Evolutionary conservation across 495 filamentous ascomycete species (phyloP).

Genomic region (Penicilliopsis zonata): DNA sequence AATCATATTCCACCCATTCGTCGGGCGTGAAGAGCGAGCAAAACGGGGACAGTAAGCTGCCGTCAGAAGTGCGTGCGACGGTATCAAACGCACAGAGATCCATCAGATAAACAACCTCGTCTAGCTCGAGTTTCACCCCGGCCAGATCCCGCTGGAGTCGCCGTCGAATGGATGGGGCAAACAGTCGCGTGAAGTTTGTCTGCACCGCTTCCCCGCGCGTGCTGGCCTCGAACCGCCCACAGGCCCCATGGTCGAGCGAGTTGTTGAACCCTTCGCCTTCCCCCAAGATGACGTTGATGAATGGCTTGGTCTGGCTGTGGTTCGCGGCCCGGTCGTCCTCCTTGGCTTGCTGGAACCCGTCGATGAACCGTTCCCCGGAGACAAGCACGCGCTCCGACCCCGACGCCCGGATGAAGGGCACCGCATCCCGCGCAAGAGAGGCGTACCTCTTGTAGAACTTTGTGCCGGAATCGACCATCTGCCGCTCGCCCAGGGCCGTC

Average conservation of each 20-base stretch:
- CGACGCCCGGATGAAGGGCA: conserved; percentile 62
- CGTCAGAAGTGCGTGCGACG: conserved; percentile 37
- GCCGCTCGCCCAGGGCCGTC: conserved; percentile 55
- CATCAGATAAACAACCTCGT: conserved; percentile 61
- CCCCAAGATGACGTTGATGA: conserved; percentile 49
- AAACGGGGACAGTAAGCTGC: conserved; percentile 42
- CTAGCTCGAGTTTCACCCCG: conserved; percentile 42
- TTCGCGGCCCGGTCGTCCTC: conserved; percentile 22
- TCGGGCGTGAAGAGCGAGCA: conserved; percentile 54
- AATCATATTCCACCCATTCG: conserved; percentile 69
- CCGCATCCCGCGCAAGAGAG: conserved; percentile 33
- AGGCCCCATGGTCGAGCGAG: conserved; percentile 60
- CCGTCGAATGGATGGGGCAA: conserved; percentile 46
- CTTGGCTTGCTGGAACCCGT: conserved; percentile 56
- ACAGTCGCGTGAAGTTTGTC: conserved; percentile 38
- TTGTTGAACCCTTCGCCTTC: conserved; percentile 59
- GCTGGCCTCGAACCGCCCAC: conserved; percentile 44
- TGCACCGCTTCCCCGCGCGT: conserved; percentile 37
- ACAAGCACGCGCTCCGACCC: conserved; percentile 60
- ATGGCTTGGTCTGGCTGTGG: conserved; percentile 30
- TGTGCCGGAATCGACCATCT: conserved; percentile 63
- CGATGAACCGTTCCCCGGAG: conserved; percentile 59
- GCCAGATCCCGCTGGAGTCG: conserved; percentile 52
- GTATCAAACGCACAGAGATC: conserved; percentile 78
- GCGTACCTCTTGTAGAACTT: conserved; percentile 64